Evolutionary conservation across 345 rosid genomes (phyloP).

Genomic region (Brassica incana): DNA sequence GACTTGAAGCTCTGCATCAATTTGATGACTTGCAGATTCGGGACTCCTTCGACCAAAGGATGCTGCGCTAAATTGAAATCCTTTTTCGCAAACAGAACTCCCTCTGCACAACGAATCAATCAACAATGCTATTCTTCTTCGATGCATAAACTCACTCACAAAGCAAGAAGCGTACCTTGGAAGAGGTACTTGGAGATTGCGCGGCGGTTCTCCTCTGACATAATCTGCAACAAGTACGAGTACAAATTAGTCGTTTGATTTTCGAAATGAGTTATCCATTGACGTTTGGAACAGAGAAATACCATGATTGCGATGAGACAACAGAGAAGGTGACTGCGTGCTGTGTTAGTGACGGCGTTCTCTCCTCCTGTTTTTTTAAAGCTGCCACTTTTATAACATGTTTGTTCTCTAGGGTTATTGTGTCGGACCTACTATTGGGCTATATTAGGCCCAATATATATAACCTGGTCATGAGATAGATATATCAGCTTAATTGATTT

Average conservation of each 20-base stretch:
- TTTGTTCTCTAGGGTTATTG: slow-evolving; percentile 29
- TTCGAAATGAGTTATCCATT: not conserved
- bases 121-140: not conserved
- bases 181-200: slow-evolving; percentile 94
- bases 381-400: slow-evolving; percentile 15
- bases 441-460: not conserved
- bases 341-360: slow-evolving; percentile 4
- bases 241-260: not conserved
- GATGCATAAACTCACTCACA: not conserved
- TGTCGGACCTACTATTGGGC: not conserved
- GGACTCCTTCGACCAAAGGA: slow-evolving; percentile 70
- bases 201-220: slow-evolving; percentile 87
- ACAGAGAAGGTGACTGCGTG: slow-evolving; percentile 21
- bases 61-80: slow-evolving; percentile 83
- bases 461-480: not conserved
- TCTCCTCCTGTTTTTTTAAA: not conserved
- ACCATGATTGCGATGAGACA: slow-evolving; percentile 32
- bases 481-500: not conserved
- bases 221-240: slow-evolving; percentile 51
- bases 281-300: not conserved
- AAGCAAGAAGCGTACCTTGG: slow-evolving; percentile 51
- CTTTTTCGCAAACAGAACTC: slow-evolving; percentile 85
- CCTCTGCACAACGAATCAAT: slow-evolving; percentile 50
- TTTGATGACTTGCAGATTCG: slow-evolving; percentile 90
- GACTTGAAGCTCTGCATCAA: slow-evolving; percentile 95